These are phyloP conservation scores for Kalmusia sp. DNA, from an alignment of 2,329 filamentous ascomycete species.

Conservation along the genomic window DNA sequence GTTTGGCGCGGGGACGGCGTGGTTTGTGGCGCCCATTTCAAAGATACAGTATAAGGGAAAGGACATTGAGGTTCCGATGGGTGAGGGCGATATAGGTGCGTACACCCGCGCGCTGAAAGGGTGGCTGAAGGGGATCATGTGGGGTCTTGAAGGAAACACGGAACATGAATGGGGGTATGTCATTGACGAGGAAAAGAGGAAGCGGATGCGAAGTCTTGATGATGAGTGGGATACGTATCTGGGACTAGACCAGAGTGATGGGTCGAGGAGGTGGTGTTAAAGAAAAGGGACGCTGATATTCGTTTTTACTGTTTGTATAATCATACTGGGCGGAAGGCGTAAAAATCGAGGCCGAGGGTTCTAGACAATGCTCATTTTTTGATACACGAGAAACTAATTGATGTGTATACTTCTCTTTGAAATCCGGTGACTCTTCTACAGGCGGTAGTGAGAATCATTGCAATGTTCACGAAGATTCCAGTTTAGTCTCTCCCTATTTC, in stretches of 20 bases:
- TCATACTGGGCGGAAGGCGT: too few relatives aligned
- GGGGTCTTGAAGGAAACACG: slow-evolving; percentile 51
- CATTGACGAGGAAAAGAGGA: slow-evolving; percentile 35
- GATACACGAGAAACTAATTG: too few relatives aligned
- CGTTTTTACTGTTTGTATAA: too few relatives aligned
- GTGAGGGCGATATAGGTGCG: slow-evolving; percentile 47
- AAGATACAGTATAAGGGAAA: slow-evolving; percentile 54
- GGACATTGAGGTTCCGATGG: slow-evolving; percentile 52
- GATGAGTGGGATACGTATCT: not conserved
- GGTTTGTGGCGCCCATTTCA: slow-evolving; percentile 56
- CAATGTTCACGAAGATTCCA: too few relatives aligned
- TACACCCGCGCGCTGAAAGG: slow-evolving; percentile 53
- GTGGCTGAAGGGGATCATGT: slow-evolving; percentile 60
- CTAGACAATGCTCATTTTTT: too few relatives aligned
- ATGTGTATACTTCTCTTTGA: too few relatives aligned
- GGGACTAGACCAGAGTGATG: not conserved
- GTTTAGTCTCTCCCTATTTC: too few relatives aligned
- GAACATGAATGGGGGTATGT: slow-evolving; percentile 56
- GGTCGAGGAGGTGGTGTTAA: not conserved
- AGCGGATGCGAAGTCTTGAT: not conserved
- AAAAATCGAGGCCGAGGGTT: too few relatives aligned
- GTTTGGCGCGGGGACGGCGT: slow-evolving; percentile 85
- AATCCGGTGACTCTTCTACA: too few relatives aligned
- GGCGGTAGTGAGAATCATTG: too few relatives aligned
- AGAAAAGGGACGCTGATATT: too few relatives aligned